A percentile compares a stretch with the other conserved stretches of the same genome.
Evolutionary conservation across 2,329 filamentous ascomycete genomes (phyloP).

Genomic region (Pseudogymnoascus sp.): DNA sequence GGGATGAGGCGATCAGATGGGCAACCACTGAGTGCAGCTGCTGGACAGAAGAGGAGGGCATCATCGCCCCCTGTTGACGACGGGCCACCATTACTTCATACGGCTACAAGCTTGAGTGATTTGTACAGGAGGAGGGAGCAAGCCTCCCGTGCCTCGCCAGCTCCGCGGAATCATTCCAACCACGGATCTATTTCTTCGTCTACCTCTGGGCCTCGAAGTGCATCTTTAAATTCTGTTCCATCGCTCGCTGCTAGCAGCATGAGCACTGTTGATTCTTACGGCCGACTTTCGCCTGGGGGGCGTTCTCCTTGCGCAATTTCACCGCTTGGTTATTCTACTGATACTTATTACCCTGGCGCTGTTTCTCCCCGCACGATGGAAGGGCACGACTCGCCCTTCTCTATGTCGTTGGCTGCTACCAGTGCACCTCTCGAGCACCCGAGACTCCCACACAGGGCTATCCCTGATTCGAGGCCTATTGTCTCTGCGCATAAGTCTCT

Average conservation of each 20-base stretch:
- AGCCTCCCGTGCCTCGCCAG: constrained; percentile 44
- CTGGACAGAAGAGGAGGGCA: constrained; percentile 55
- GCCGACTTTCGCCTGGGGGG: constrained; percentile 50
- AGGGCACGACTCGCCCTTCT: constrained; percentile 43
- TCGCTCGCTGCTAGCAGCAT: constrained; percentile 56
- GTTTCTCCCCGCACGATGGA: constrained; percentile 21
- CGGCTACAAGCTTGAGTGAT: constrained; percentile 27
- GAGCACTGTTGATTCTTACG: constrained; percentile 49
- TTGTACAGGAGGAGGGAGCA: constrained; percentile 29
- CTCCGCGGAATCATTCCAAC: constrained; percentile 44
- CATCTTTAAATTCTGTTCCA: constrained; percentile 53
- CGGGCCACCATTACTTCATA: constrained; percentile 24
- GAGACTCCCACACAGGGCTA: constrained; percentile 26
- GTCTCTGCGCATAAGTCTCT: constrained; percentile 39
- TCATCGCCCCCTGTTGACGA: constrained; percentile 53
- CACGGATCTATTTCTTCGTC: constrained; percentile 57
- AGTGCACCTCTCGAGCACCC: constrained; percentile 29
- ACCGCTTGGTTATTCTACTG: neutral
- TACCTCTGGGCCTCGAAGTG: constrained; percentile 51
- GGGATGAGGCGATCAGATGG: constrained; percentile 27
- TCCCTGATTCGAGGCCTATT: constrained; percentile 32
- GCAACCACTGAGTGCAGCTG: constrained; percentile 27
- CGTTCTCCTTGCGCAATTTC: constrained; percentile 33
- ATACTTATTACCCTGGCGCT: constrained; percentile 22
- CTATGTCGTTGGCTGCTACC: constrained; percentile 36